Evolutionary conservation across 2,329 filamentous ascomycete species (phyloP), one percentile per base, ranked within the genome.

Genomic region (Aspergillus fumigatiaffinis): DNA sequence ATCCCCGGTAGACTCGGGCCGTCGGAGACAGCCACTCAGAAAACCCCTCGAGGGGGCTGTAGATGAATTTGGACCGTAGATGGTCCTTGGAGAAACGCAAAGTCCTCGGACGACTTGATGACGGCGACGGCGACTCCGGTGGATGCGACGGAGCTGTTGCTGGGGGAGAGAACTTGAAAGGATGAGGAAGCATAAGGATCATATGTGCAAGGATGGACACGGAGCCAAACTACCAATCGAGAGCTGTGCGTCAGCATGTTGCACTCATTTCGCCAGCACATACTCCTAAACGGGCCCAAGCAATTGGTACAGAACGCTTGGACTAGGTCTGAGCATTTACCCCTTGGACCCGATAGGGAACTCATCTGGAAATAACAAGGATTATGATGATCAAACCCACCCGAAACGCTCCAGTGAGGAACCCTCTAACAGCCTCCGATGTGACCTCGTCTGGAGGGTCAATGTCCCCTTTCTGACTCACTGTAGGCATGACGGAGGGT

Each of bases 121-220:
- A 21, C 54, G 56, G 51, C 28, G 58, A 55, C 17, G 59, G 28
- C n/a, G n/a, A n/a, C n/a, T n/a, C n/a, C n/a, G 60, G 60, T 32
- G 64, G 57, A 52, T 56, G 66, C 12, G 61, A 54, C 17, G 72
- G 66, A 1, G 72, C 59, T 50, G 68, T 55, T 50, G 69, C 61
- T n/a, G 69, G 61, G 2, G 66, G 57, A 41, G 71, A 65, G 62
- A 77, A 77, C 54, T 69, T 73, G 57, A 77, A 75, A 2, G 75
- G 75, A 58, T 77, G 75, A 23, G 75, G 75, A 51, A 76, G 70
- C 53, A 67, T 71, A 59, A 79, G 65, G 56, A 77, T 75, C 68
- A 79, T 71, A 63, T 79, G 77, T 2, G 75, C 72, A 25, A 78
- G 65, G 55, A 79, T 73, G n/a, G 76, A 78, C 56, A 79, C 72